Evolutionary conservation across 73 alveolate species (phyloP).

Genomic region (Paramecium pentaurelia): DNA sequence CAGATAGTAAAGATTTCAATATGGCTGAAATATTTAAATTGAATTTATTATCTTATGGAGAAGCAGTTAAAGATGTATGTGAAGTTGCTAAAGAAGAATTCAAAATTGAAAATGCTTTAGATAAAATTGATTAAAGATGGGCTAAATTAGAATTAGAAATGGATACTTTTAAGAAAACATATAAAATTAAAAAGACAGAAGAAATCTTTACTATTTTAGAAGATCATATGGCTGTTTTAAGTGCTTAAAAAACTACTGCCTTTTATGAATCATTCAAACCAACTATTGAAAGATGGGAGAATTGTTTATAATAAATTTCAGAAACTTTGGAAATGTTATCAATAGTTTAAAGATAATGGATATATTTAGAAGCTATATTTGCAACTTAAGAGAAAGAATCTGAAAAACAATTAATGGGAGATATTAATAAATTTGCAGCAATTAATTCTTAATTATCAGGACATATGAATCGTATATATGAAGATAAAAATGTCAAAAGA

Average conservation of each 20-base stretch:
- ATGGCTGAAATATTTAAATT: slow-evolving; percentile 78
- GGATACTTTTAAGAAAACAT: slow-evolving; percentile 70
- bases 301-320: slow-evolving; percentile 68
- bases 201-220: slow-evolving; percentile 82
- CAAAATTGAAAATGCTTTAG: slow-evolving; percentile 83
- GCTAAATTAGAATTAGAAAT: slow-evolving; percentile 37
- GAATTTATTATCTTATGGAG: slow-evolving; percentile 51
- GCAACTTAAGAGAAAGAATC: slow-evolving; percentile 57
- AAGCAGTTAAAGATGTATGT: slow-evolving; percentile 59
- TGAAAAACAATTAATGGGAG: slow-evolving; percentile 57
- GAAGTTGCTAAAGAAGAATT: slow-evolving; percentile 93
- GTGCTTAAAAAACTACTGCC: slow-evolving; percentile 83
- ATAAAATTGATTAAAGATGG: slow-evolving; percentile 82
- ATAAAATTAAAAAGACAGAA: slow-evolving; percentile 73
- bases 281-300: slow-evolving; percentile 84
- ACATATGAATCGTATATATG: slow-evolving; percentile 37
- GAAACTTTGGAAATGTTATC: slow-evolving; percentile 81
- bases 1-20: slow-evolving; percentile 73
- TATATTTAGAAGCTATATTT: slow-evolving; percentile 57
- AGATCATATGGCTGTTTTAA: slow-evolving; percentile 89
- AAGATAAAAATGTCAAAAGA: slow-evolving; percentile 43
- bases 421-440: slow-evolving; percentile 45
- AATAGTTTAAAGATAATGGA: slow-evolving; percentile 66
- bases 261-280: slow-evolving; percentile 83
- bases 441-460: slow-evolving; percentile 35